Base-by-base conservation (phyloP, 169 alveolate genomes). In the Amoebophrya sp. region DNA sequence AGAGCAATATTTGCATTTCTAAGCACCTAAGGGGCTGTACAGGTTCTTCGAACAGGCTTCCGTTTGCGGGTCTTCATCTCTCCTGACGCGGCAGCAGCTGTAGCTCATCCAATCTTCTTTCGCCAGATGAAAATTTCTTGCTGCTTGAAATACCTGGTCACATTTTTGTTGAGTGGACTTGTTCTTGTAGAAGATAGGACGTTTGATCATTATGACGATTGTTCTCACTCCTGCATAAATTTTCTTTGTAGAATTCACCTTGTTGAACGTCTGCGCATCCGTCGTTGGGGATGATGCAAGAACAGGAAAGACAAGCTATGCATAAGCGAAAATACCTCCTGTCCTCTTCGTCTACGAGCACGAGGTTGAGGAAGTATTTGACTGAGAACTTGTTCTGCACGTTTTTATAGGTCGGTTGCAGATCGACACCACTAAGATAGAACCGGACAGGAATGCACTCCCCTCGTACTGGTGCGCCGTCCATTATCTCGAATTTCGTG, bases 401-500 rank as follows among this genome's bases (percentile, higher is more conserved):
- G 93, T 98, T 98, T 89, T 96, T 97, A 95, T 98, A 98, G 38
- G 99, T 98, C 34, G 99, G 99, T 41, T 99, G 98, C 92, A 99
- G 95, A 94, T 99, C 99, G 93, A 98, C 96, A 41, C 99, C 99
- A 91, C 98, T 96, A 92, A 99, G 95, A 90, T 98, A 99, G 41
- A 98, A 95, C 92, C 99, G 95, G 54, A 99, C 98, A 0, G 99
- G 99, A 39, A 98, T 97, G 93, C 98, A 96, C 94, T 98, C 99
- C 26, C 98, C 98, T 90, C 97, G 97, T 29, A 96, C 97, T 18
- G 99, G 99, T 0, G 99, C 98, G 0, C 99, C 99, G 95, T 99
- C 99, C 99, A 99, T 99, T 89, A 99, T 98, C 96, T 99, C 99
- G 95, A 96, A 98, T 93, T 98, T 98, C 39, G 99, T 98, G 89